A percentile compares a stretch with the other conserved stretches of the same genome.
These are phyloP conservation scores for Suillus hirtellus DNA, from an alignment of 768 basidiomycete species.

Conservation along the genomic window DNA sequence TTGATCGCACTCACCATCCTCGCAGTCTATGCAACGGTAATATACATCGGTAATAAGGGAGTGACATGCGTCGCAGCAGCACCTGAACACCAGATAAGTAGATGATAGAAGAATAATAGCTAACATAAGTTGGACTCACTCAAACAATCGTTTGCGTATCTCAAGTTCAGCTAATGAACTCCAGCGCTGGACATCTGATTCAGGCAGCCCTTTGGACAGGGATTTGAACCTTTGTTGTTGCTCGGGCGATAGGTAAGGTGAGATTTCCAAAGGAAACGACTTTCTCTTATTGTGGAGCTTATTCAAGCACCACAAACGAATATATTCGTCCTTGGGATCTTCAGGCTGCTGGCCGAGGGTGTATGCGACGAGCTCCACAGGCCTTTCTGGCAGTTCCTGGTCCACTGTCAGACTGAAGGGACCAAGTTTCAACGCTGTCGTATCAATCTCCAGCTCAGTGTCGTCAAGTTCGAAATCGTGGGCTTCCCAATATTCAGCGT, in stretches of 20 bases:
- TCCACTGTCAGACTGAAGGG: background rate
- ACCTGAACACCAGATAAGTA: background rate
- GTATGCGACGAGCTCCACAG: background rate
- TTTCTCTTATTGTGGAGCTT: background rate
- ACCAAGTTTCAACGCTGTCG: background rate
- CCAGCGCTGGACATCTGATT: background rate
- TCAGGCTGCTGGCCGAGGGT: too few relatives aligned
- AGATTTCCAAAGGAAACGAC: too few relatives aligned
- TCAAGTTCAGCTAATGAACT: background rate
- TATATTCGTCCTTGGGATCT: background rate
- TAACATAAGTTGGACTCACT: background rate
- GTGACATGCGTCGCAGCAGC: background rate
- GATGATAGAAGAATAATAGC: background rate
- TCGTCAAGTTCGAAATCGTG: background rate
- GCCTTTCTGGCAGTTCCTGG: background rate
- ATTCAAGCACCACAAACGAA: background rate
- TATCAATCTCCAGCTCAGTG: background rate
- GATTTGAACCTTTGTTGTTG: background rate
- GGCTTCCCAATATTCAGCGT: background rate
- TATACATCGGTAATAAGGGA: background rate
- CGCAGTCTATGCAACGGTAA: background rate
- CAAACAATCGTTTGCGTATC: background rate
- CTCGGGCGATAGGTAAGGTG: background rate
- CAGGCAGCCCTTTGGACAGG: background rate
- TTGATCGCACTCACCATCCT: background rate